Evolutionary conservation across 2,329 filamentous ascomycete genomes (phyloP), one percentile per base, ranked within the genome.

Genomic region (Parastagonospora nodorum): DNA sequence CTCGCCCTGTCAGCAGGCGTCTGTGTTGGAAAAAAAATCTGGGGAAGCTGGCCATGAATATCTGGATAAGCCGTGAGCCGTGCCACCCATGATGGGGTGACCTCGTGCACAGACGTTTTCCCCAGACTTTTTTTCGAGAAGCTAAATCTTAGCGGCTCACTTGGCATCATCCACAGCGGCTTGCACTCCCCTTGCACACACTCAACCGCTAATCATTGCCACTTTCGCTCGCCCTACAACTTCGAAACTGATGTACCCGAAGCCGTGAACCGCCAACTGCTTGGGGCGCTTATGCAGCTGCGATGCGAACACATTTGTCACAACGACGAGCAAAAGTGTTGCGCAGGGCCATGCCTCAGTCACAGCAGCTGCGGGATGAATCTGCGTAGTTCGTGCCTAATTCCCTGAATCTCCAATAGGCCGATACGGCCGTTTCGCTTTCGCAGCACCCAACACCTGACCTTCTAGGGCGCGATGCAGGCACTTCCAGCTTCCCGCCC

Each of bases 391-490:
- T 52, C 56, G 64, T 65, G 58, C 48, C 61, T 55, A 63, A 55
- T 46, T 29, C 55, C 55, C 55, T 60, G 56, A 44, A 51, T 44
- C 53, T 50, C 59, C 58, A 62, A 61, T 61, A 58, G 52, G 57
- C 48, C 55, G 33, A 47, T 40, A 53, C 53, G 56, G 55, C 46
- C 55, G 57, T 55, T 42, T 19, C 43, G 39, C 44, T 54, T 60
- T 68, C 41, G 30, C 29, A 33, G 29, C 9, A 27, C 9, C 42
- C 42, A 44, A 37, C 42, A 71, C 64, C 60, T 72, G 68, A 72
- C 68, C 66, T 48, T 58, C 45, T 29, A 40, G 55, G 58, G 56
- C 43, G 55, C 57, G 51, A 53, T 28, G 42, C 50, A 57, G 47
- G 48, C 60, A 67, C 65, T 64, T 57, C 58, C 59, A 58, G 51